These are phyloP conservation scores for Collariella sp. DNA, from an alignment of 495 filamentous ascomycete genomes.

Conservation along the genomic window DNA sequence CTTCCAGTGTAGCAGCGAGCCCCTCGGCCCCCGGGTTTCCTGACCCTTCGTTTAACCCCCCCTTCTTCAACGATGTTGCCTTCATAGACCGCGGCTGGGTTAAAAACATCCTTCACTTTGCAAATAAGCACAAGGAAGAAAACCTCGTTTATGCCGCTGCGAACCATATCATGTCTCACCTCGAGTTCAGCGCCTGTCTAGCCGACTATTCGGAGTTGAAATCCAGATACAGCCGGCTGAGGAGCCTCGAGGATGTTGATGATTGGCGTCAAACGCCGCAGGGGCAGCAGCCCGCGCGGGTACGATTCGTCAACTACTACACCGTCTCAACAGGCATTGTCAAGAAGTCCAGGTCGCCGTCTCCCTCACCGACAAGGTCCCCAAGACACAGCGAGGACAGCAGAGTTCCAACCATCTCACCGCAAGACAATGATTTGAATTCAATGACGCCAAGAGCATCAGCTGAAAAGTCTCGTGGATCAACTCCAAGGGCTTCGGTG, in stretches of 20 bases:
- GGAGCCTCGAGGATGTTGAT: slow-evolving; percentile 60
- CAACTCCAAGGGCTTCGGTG: background rate
- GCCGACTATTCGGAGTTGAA: slow-evolving; percentile 66
- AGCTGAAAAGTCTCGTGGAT: background rate
- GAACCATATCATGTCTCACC: slow-evolving; percentile 65
- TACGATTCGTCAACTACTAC: slow-evolving; percentile 86
- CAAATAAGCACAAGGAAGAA: slow-evolving; percentile 64
- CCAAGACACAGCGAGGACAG: background rate
- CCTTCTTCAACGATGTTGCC: slow-evolving; percentile 62
- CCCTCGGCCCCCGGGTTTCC: background rate
- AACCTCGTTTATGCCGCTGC: slow-evolving; percentile 60
- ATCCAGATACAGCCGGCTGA: slow-evolving; percentile 56
- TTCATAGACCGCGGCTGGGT: slow-evolving; percentile 57
- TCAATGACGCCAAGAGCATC: too few relatives aligned
- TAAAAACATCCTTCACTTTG: slow-evolving; percentile 62
- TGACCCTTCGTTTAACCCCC: slow-evolving; percentile 64
- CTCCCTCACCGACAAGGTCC: background rate
- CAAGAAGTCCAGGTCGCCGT: slow-evolving; percentile 29
- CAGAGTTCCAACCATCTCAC: background rate
- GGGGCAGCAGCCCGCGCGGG: slow-evolving; percentile 24
- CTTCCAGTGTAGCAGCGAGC: slow-evolving; percentile 14
- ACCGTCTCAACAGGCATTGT: slow-evolving; percentile 67
- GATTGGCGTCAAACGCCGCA: slow-evolving; percentile 20
- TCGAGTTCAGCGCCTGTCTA: slow-evolving; percentile 75
- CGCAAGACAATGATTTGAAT: slow-evolving; percentile 1